Evolutionary conservation across 768 basidiomycete species (phyloP).

Genomic region (Leucocoprinus birnbaumii): DNA sequence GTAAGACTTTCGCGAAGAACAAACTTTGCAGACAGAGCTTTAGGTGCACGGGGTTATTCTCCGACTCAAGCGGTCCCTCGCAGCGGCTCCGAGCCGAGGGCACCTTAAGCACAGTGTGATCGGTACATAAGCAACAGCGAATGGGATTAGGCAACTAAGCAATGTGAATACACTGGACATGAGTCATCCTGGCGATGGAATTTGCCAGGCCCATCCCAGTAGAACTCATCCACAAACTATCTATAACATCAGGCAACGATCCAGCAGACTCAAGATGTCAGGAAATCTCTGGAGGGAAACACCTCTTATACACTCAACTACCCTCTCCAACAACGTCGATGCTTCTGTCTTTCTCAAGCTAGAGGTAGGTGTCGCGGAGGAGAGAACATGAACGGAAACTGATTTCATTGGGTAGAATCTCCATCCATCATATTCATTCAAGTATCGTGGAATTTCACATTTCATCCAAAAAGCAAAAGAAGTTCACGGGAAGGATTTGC

Average conservation of each 20-base stretch:
- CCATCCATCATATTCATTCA: conserved; percentile 75
- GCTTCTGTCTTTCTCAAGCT: conserved; percentile 67
- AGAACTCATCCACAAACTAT: too few relatives aligned
- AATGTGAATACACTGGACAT: too few relatives aligned
- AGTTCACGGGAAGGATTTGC: conserved; percentile 49
- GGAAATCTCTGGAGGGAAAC: conserved; percentile 54
- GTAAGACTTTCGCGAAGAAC: too few relatives aligned
- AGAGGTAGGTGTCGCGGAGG: conserved; percentile 43
- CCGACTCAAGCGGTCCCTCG: too few relatives aligned
- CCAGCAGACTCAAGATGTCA: background rate
- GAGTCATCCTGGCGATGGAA: conserved; percentile 9
- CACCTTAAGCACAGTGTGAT: too few relatives aligned
- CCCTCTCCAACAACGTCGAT: conserved; percentile 50
- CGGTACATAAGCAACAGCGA: too few relatives aligned
- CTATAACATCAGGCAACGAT: too few relatives aligned
- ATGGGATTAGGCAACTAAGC: too few relatives aligned
- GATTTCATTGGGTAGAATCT: conserved; percentile 46
- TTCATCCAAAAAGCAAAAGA: conserved; percentile 52
- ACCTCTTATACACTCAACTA: conserved; percentile 58
- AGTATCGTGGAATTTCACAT: conserved; percentile 67
- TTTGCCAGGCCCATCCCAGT: background rate
- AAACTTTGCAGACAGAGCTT: too few relatives aligned
- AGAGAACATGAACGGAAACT: background rate
- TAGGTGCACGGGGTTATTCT: too few relatives aligned
- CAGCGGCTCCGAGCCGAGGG: too few relatives aligned